Evolutionary conservation across 805 yeast genomes (phyloP).

Genomic region (Cyberlindnera japonica): DNA sequence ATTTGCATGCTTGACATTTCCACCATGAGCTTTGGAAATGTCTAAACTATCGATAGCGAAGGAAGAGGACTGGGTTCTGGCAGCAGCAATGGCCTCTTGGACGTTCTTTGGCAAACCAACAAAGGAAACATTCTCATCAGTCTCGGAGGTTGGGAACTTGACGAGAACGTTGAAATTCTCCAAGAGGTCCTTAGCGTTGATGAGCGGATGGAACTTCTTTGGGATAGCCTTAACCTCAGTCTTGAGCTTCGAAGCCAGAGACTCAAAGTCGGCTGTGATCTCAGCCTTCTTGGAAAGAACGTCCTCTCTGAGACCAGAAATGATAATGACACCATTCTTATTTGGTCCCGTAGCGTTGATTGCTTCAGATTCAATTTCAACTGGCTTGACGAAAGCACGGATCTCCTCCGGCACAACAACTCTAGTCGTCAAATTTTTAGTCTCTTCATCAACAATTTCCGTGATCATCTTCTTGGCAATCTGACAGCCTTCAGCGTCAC

Average conservation of each 20-base stretch:
- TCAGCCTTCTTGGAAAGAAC: slow-evolving; percentile 53
- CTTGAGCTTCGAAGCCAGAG: slow-evolving; percentile 42
- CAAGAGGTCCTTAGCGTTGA: slow-evolving; percentile 53
- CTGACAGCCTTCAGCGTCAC: slow-evolving; percentile 80
- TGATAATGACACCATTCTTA: slow-evolving; percentile 41
- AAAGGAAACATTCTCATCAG: slow-evolving; percentile 51
- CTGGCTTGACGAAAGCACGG: slow-evolving; percentile 31
- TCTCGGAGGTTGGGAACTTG: slow-evolving; percentile 43
- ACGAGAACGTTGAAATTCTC: slow-evolving; percentile 55
- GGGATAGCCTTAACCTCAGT: slow-evolving; percentile 64
- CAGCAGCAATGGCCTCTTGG: slow-evolving; percentile 55
- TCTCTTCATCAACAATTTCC: slow-evolving; percentile 71
- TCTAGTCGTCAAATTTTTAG: slow-evolving; percentile 51
- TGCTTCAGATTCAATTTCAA: slow-evolving; percentile 29
- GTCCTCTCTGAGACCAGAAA: slow-evolving; percentile 70
- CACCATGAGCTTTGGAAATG: slow-evolving; percentile 86
- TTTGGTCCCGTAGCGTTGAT: slow-evolving; percentile 30
- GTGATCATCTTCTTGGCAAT: slow-evolving; percentile 67
- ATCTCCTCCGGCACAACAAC: slow-evolving; percentile 39
- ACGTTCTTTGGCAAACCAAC: slow-evolving; percentile 62
- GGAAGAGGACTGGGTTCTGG: slow-evolving; percentile 56
- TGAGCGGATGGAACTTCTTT: slow-evolving; percentile 60
- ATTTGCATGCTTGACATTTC: slow-evolving; percentile 70
- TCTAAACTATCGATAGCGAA: slow-evolving; percentile 67
- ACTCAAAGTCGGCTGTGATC: slow-evolving; percentile 43